phyloP scores from a whole-genome alignment of 495 filamentous ascomycete species.

The Aspergillus asperescens region DNA sequence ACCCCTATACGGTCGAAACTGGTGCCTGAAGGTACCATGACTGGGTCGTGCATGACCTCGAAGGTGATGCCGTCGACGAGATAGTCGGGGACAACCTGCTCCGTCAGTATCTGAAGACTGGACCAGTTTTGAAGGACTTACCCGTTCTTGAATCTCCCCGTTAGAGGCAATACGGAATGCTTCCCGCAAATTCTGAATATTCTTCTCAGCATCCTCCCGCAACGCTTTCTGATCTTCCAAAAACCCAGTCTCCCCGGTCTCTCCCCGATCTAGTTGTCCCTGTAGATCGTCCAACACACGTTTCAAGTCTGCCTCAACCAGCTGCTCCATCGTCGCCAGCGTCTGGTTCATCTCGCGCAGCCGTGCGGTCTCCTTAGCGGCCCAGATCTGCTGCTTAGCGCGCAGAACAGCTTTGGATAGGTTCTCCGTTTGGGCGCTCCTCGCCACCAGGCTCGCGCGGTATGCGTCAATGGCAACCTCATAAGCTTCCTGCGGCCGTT shows the following conservation, averaged over 20 bases:
- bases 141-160: constrained; percentile 57
- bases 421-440: constrained; percentile 55
- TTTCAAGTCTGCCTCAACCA: constrained; percentile 50
- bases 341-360: constrained; percentile 45
- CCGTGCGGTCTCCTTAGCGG: constrained; percentile 43
- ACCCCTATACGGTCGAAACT: constrained; percentile 89
- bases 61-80: constrained; percentile 88
- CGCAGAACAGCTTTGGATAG: constrained; percentile 64
- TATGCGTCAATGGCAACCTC: constrained; percentile 69
- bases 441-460: constrained; percentile 55
- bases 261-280: constrained; percentile 35
- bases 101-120: constrained; percentile 11
- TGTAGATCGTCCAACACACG: constrained; percentile 48
- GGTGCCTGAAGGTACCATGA: constrained; percentile 79
- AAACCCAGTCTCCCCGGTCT: constrained; percentile 45
- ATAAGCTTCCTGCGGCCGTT: constrained; percentile 70
- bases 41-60: constrained; percentile 87
- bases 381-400: constrained; percentile 67
- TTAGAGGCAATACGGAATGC: constrained; percentile 46
- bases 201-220: constrained; percentile 47
- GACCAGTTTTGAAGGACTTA: constrained; percentile 23
- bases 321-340: constrained; percentile 43
- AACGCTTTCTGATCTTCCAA: constrained; percentile 35
- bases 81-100: constrained; percentile 73
- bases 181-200: constrained; percentile 46